Evolutionary conservation across 2,329 filamentous ascomycete genomes (phyloP), one percentile per base, ranked within the genome.

Genomic region (Trichophyton benhamiae): DNA sequence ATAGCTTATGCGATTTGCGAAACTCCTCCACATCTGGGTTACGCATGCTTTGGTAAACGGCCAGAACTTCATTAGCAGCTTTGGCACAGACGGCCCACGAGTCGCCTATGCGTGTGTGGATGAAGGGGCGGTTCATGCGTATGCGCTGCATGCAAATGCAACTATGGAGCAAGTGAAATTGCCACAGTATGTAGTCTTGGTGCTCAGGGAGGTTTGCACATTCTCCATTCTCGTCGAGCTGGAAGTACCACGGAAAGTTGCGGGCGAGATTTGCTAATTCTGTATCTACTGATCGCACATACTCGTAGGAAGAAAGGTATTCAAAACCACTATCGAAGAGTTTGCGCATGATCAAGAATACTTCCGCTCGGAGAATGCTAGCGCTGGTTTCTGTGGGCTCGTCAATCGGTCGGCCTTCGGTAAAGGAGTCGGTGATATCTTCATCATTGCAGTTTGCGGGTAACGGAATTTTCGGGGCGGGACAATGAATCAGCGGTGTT

Each of bases 141-240:
- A 70, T 68, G 5, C 68, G 67, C 52, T 68, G 67, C 58, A 67
- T 66, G 60, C 66, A 68, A 48, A 69, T 67, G 52, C 65, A 66
- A 6, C 65, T 68, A 33, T 68, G 68, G 22, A 69, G 57, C 46
- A 68, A 62, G 49, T 67, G 66, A 52, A 67, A 64, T 61, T 70
- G 68, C 67, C 67, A 69, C 13, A 60, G 15, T 17, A 70, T 67
- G 22, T 60, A 62, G 8, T 69, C 66, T 36, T 67, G 65, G 15
- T 61, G 58, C 17, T 62, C 58, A 7, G 60, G 57, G 7, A 66
- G 63, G 17, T 60, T n/a, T 44, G 62, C 52, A 46, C 61, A 62
- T 22, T 64, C 58, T 15, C 58, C 57, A 22, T 64, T 60, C 36
- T 55, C 38, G 9, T 64, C 63, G 15, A 64, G 57, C 41, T 67